A percentile compares a stretch with the other conserved stretches of the same genome.
phyloP scores from a whole-genome alignment of 345 rosid species.

The Moringa oleifera region DNA sequence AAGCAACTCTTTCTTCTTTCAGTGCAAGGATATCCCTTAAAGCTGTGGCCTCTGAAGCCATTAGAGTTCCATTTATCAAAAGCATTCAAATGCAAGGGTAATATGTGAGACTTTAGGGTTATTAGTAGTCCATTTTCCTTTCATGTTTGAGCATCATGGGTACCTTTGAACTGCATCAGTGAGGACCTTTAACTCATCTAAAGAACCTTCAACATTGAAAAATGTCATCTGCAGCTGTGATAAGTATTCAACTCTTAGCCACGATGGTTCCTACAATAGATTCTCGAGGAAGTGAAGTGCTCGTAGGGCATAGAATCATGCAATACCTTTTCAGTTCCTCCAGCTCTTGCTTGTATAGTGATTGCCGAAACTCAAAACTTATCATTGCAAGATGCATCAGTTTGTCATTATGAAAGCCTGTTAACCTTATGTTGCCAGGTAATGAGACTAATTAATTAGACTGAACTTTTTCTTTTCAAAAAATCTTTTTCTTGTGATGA shows the following conservation, averaged over 20 bases:
- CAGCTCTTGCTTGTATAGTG: conserved; percentile 37
- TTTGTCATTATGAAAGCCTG: conserved; percentile 20
- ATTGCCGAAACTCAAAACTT: conserved; percentile 39
- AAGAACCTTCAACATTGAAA: conserved; percentile 48
- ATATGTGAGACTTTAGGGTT: too few relatives aligned
- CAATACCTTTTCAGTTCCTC: conserved; percentile 39
- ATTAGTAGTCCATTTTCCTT: too few relatives aligned
- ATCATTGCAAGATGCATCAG: conserved; percentile 35
- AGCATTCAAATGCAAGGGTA: neutral
- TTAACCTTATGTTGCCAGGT: conserved; percentile 29
- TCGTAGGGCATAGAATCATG: neutral
- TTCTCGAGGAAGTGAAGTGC: conserved; percentile 32
- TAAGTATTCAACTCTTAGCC: conserved; percentile 40
- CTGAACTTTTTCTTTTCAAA: too few relatives aligned
- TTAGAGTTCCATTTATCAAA: conserved; percentile 59
- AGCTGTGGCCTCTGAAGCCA: conserved; percentile 38
- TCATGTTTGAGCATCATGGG: neutral
- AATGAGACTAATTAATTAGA: too few relatives aligned
- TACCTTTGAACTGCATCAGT: conserved; percentile 47
- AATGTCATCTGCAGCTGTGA: conserved; percentile 70
- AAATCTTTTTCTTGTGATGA: too few relatives aligned
- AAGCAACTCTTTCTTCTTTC: conserved; percentile 31
- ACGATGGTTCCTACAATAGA: conserved; percentile 26
- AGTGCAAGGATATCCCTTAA: conserved; percentile 22
- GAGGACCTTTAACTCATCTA: conserved; percentile 39